A percentile compares a stretch with the other conserved stretches of the same genome.
Evolutionary conservation across 129 eudicot species (phyloP).

Genomic region (Helianthus annuus): HanXRQr2.0-SUNRISE NC_035449.2:67983521-67984020

Average conservation of each 20-base stretch:
- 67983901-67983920: no score
- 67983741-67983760: background rate
- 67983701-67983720: background rate
- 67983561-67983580: background rate
- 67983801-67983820: no score
- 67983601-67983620: constrained; percentile 48
- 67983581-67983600: constrained; percentile 38
- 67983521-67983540: background rate
- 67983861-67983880: no score
- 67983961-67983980: no score
- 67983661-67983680: background rate
- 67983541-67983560: background rate
- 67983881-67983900: no score
- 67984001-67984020: no score
- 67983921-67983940: no score
- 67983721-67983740: background rate
- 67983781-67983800: background rate
- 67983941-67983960: no score
- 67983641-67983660: constrained; percentile 47
- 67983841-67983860: no score
- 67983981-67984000: no score
- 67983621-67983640: constrained; percentile 54
- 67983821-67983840: no score
- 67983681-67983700: background rate
- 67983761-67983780: background rate